Evolutionary conservation across 1,284 basidiomycete species (phyloP), one percentile per base, ranked within the genome.

Genomic region (Rhodotorula sp.): DNA sequence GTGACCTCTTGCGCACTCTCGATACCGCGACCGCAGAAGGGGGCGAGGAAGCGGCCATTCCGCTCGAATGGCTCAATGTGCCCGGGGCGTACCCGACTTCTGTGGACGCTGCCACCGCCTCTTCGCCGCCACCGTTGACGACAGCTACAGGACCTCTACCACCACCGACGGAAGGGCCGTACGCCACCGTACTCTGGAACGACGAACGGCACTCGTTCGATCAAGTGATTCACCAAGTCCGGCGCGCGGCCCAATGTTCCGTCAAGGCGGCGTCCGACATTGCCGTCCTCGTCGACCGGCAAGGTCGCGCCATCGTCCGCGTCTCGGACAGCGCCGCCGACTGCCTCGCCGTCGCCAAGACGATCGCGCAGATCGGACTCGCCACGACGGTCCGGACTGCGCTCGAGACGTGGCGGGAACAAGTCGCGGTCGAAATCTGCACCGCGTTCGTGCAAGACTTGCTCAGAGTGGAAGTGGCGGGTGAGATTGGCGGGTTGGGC

Each of bases 141-240:
- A 26, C 15, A 6, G 30, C 46, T 24, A 46, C 15, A 4, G 49
- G 42, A 10, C 37, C 63, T 60, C 46, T 53, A 20, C 54, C 33
- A 7, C 51, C 30, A 8, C 60, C 33, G 22, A 48, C 59, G 44
- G n/a, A n/a, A 6, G 58, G 42, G 2, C 49, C 90, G 46, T 95
- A 89, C 80, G 88, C 90, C 30, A 86, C 98, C 65, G 84, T 96
- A 26, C 82, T 98, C 3, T 98, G 94, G 94, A 95, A 96, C 80
- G 95, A 98, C 82, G 96, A 99, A 81, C 96, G 94, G 77, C 96
- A 98, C 80, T 94, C 92, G 3, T 91, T 91, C 77, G 89, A 90
- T 64, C 93, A 98, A 78, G 89, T 97, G 67, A 90, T 90, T 66
- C 87, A 90, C 73, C 86, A 95, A 68, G 83, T 96, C 10, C 83